Conservation (phyloP, 1,284 basidiomycete species). For the Trametes hirsuta region DNA sequence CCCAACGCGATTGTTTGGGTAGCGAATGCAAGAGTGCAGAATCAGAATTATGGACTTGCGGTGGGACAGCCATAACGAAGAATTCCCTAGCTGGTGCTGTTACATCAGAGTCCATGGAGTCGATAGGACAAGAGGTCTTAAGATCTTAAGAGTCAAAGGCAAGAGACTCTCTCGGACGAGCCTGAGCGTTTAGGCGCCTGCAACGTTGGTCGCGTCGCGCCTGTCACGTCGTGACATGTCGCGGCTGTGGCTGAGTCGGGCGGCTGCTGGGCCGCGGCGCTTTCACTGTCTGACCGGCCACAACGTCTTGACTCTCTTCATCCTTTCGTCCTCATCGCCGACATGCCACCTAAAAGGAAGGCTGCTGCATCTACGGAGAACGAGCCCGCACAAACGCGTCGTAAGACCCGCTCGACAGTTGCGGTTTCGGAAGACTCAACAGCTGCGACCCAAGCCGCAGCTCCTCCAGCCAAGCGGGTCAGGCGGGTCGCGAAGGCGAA, state of each 20-base stretch:
- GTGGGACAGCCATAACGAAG: too few relatives aligned
- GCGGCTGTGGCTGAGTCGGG: constrained; percentile 3
- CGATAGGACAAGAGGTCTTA: too few relatives aligned
- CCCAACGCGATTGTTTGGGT: too few relatives aligned
- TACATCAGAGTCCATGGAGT: too few relatives aligned
- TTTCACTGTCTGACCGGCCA: neutral
- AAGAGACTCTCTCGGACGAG: neutral
- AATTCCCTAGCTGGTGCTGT: too few relatives aligned
- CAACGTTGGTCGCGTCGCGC: neutral
- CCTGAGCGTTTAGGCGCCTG: neutral
- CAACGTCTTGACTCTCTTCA: neutral
- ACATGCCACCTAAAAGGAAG: constrained; percentile 57
- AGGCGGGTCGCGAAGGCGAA: constrained; percentile 7
- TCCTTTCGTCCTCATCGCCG: neutral
- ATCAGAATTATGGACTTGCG: too few relatives aligned
- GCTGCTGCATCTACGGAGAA: constrained; percentile 25
- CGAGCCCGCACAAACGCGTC: constrained; percentile 22
- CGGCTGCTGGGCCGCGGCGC: neutral
- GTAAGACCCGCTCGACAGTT: constrained; percentile 28
- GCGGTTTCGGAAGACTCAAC: neutral
- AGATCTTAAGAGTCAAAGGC: neutral
- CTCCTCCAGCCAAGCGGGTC: constrained; percentile 7
- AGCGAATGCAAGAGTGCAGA: too few relatives aligned
- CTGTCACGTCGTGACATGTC: constrained; percentile 6
- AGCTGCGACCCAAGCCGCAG: neutral